Conservation (phyloP, 495 filamentous ascomycete genomes). For the Penicillium goetzii region DNA sequence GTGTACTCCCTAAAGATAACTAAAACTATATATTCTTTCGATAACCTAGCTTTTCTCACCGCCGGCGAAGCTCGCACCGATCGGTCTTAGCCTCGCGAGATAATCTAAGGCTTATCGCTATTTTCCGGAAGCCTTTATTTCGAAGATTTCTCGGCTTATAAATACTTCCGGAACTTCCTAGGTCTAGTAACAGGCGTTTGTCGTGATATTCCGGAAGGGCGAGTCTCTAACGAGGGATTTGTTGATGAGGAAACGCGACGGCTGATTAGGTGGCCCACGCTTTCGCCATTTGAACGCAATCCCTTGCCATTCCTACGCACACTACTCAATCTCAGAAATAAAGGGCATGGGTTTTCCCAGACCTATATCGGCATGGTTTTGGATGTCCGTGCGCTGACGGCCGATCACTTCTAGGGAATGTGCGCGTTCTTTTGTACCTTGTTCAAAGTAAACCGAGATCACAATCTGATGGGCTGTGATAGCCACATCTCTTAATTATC, state of each 20-base stretch:
- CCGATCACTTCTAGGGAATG: conserved; percentile 17
- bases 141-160: conserved; percentile 53
- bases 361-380: conserved; percentile 58
- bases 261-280: conserved; percentile 25
- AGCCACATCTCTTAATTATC: conserved; percentile 4
- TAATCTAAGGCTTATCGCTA: conserved; percentile 53
- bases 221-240: conserved; percentile 47
- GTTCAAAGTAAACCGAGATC: conserved; percentile 6
- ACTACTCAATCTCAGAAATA: conserved; percentile 52
- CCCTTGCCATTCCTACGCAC: conserved; percentile 56
- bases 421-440: conserved; percentile 4
- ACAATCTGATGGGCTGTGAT: conserved; percentile 5
- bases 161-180: conserved; percentile 55
- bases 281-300: conserved; percentile 42
- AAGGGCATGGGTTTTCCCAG: conserved; percentile 50
- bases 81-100: conserved; percentile 6
- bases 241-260: conserved; percentile 36
- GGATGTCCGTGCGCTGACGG: conserved; percentile 31
- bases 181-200: conserved; percentile 41
- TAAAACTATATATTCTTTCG: conserved; percentile 45
- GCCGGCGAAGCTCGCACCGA: conserved; percentile 3
- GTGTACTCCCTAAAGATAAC: conserved; percentile 58
- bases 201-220: conserved; percentile 25
- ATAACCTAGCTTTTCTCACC: conserved; percentile 46
- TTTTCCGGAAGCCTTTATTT: conserved; percentile 72